phyloP scores from a whole-genome alignment of 306 rosid species.

The Prunus padus region DNA sequence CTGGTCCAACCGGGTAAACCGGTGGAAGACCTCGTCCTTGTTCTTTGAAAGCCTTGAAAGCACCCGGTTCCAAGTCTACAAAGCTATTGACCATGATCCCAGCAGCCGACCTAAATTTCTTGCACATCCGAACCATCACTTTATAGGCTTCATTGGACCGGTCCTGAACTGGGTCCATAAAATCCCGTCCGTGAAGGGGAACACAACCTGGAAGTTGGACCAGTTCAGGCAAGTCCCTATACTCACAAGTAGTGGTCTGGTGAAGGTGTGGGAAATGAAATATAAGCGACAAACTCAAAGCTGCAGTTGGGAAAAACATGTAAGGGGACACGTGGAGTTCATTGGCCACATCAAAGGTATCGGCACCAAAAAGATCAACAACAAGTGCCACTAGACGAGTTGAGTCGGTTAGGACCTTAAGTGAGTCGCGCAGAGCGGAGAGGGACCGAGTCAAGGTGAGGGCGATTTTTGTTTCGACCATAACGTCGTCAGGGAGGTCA shows the following conservation, averaged over 20 bases:
- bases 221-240: conserved; percentile 19
- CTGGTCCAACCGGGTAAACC: conserved; percentile 23
- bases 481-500: conserved; percentile 16
- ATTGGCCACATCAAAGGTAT: conserved; percentile 16
- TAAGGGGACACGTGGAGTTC: conserved; percentile 13
- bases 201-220: conserved; percentile 27
- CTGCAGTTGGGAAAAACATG: conserved; percentile 4
- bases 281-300: background rate
- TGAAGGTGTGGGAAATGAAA: conserved; percentile 22
- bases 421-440: conserved; percentile 9
- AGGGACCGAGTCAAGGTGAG: conserved; percentile 26
- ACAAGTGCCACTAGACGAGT: conserved; percentile 5
- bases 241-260: background rate
- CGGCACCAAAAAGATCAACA: conserved; percentile 14
- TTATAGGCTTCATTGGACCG: background rate
- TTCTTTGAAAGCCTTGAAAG: conserved; percentile 24
- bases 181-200: conserved; percentile 21
- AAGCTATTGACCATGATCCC: conserved; percentile 27
- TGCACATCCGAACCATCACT: background rate
- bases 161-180: conserved; percentile 11
- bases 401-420: background rate
- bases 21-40: background rate
- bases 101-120: background rate
- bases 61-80: conserved; percentile 15
- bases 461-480: background rate